Evolutionary conservation across 345 rosid genomes (phyloP).

Genomic region (Eucalyptus curtisii): DNA sequence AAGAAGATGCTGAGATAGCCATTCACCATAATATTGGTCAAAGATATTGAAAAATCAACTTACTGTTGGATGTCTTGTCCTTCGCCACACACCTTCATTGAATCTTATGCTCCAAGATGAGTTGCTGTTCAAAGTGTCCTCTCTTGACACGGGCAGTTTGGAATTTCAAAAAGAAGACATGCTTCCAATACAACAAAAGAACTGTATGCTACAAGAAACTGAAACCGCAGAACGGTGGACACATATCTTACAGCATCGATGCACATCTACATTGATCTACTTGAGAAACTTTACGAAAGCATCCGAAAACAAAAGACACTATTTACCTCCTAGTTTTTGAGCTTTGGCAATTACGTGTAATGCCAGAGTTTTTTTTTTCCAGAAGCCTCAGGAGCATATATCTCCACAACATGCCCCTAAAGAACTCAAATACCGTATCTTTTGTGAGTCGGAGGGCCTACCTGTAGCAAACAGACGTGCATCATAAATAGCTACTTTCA

Average conservation of each 20-base stretch:
- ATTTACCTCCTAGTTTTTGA: constrained; percentile 86
- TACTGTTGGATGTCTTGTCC: not conserved
- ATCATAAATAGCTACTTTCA: not conserved
- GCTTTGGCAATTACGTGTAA: constrained; percentile 95
- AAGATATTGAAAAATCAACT: not conserved
- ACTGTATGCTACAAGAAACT: not conserved
- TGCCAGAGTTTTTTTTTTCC: constrained; percentile 87
- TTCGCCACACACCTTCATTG: not conserved
- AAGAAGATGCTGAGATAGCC: not conserved
- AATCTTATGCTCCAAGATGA: not conserved
- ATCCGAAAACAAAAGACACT: not conserved
- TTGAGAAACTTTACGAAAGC: not conserved
- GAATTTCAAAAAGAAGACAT: not conserved
- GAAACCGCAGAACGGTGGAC: not conserved
- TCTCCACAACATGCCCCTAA: constrained; percentile 97
- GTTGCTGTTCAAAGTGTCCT: not conserved
- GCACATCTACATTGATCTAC: not conserved
- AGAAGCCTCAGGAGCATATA: constrained; percentile 96
- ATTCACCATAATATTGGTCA: not conserved
- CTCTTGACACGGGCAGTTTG: not conserved
- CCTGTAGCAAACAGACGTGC: not conserved
- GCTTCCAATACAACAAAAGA: not conserved
- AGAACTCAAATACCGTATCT: not conserved
- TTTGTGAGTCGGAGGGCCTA: not conserved
- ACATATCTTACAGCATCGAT: not conserved